Evolutionary conservation across 371 early-diverging fungal genomes (phyloP).

Genomic region (Apophysomyces ossiformis): DNA sequence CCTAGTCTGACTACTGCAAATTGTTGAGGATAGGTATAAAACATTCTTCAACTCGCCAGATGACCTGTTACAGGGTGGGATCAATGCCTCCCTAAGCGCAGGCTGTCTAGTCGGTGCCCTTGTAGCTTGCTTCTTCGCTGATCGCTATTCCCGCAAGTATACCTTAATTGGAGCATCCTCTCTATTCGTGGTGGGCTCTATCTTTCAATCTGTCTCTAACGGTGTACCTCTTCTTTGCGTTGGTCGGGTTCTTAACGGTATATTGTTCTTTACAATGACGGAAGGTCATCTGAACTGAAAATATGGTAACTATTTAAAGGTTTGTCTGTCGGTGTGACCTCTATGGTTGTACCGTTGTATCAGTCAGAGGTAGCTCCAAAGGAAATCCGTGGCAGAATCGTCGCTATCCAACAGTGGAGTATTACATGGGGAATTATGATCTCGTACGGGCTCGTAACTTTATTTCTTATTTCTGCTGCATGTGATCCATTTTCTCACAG

Average conservation of each 20-base stretch:
- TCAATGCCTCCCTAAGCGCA: slow-evolving; percentile 56
- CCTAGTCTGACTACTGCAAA: neutral
- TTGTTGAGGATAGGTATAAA: slow-evolving; percentile 28
- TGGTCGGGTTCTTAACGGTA: slow-evolving; percentile 39
- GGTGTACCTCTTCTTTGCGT: slow-evolving; percentile 39
- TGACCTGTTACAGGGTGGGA: slow-evolving; percentile 62
- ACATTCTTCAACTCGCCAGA: slow-evolving; percentile 60
- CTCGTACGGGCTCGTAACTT: slow-evolving; percentile 27
- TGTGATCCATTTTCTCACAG: neutral
- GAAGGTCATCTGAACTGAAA: neutral
- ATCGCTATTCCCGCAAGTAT: slow-evolving; percentile 32
- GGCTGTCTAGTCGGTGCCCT: slow-evolving; percentile 41
- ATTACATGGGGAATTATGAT: slow-evolving; percentile 70
- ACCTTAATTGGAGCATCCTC: slow-evolving; percentile 35
- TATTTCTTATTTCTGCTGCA: neutral
- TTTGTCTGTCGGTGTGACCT: slow-evolving; percentile 59
- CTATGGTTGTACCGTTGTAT: slow-evolving; percentile 76
- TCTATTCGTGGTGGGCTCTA: slow-evolving; percentile 33
- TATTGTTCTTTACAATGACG: neutral
- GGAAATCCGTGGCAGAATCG: slow-evolving; percentile 72
- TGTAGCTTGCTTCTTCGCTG: slow-evolving; percentile 35
- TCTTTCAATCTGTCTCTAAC: slow-evolving; percentile 35
- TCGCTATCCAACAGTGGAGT: slow-evolving; percentile 80
- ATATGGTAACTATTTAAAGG: slow-evolving; percentile 13
- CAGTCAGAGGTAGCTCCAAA: slow-evolving; percentile 80